phyloP scores from a whole-genome alignment of 108 stramenopile species.

The Cyclotella atomus region DNA sequence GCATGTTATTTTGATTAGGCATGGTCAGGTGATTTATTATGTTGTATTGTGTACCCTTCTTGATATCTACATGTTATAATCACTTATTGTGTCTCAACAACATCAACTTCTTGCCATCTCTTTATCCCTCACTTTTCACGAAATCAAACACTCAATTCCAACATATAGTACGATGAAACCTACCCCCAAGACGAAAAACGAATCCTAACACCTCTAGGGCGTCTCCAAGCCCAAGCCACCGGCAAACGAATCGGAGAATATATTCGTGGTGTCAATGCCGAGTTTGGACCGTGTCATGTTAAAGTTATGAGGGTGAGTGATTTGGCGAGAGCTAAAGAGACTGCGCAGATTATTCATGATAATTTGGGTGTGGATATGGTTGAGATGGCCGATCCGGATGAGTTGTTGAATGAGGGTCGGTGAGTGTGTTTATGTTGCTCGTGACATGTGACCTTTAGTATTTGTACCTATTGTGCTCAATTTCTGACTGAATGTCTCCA shows the following conservation, averaged over 20 bases:
- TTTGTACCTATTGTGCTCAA: not conserved
- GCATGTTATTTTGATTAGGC: slow-evolving; percentile 87
- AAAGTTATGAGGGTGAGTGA: slow-evolving; percentile 77
- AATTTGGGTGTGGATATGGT: slow-evolving; percentile 30
- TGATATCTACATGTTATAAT: no score
- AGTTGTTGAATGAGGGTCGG: slow-evolving; percentile 86
- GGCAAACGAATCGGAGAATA: slow-evolving; percentile 76
- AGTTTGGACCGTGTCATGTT: slow-evolving; percentile 77
- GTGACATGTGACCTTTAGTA: not conserved
- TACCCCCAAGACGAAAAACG: slow-evolving; percentile 75
- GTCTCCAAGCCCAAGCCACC: slow-evolving; percentile 84
- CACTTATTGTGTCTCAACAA: no score
- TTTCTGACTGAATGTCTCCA: not conserved
- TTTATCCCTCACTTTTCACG: no score
- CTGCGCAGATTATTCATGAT: no score
- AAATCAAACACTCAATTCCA: no score
- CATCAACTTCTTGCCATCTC: no score
- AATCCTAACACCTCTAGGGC: slow-evolving; percentile 82
- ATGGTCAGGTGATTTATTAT: no score
- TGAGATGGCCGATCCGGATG: slow-evolving; percentile 68
- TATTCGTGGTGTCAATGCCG: slow-evolving; percentile 59
- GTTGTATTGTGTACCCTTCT: no score
- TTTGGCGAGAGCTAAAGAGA: no score
- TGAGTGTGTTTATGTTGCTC: no score
- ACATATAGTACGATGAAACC: slow-evolving; percentile 89